These are phyloP conservation scores for Termitomyces sp. DNA, from an alignment of 768 basidiomycete species.

Conservation along the genomic window DNA sequence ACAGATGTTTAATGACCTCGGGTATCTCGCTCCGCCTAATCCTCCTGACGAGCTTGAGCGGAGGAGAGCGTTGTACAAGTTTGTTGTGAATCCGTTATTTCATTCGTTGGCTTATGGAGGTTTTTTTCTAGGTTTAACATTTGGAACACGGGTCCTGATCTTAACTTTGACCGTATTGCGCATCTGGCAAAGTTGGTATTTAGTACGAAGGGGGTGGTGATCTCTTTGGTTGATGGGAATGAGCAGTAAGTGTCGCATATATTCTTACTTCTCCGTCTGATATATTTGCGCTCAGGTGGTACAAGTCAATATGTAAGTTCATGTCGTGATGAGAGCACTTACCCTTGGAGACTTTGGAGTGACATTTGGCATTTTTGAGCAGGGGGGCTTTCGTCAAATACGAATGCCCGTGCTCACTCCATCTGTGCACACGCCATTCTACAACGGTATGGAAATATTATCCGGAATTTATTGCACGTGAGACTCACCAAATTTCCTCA, in stretches of 20 bases:
- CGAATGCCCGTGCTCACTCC: conserved; percentile 55
- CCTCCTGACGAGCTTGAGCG: conserved; percentile 85
- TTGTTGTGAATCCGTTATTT: neutral
- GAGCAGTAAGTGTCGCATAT: conserved; percentile 62
- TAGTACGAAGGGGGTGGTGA: conserved; percentile 79
- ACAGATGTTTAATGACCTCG: conserved; percentile 58
- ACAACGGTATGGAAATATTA: conserved; percentile 67
- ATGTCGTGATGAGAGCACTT: neutral
- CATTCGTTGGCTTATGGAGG: neutral
- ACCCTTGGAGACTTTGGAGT: neutral
- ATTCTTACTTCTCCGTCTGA: neutral
- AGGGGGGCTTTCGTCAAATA: conserved; percentile 42
- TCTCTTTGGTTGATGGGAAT: conserved; percentile 79
- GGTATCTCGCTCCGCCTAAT: conserved; percentile 75
- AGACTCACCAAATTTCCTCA: conserved; percentile 21
- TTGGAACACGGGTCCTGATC: conserved; percentile 80
- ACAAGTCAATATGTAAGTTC: conserved; percentile 79
- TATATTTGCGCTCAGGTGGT: conserved; percentile 53
- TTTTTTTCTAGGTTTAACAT: conserved; percentile 69
- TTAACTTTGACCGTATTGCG: conserved; percentile 91
- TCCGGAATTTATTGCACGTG: neutral
- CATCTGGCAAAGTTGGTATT: conserved; percentile 94
- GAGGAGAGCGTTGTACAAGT: conserved; percentile 80
- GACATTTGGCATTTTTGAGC: neutral
- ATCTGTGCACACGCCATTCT: conserved; percentile 84